Conservation (phyloP, 2,329 filamentous ascomycete species). For the Aureobasidium subglaciale region DNA sequence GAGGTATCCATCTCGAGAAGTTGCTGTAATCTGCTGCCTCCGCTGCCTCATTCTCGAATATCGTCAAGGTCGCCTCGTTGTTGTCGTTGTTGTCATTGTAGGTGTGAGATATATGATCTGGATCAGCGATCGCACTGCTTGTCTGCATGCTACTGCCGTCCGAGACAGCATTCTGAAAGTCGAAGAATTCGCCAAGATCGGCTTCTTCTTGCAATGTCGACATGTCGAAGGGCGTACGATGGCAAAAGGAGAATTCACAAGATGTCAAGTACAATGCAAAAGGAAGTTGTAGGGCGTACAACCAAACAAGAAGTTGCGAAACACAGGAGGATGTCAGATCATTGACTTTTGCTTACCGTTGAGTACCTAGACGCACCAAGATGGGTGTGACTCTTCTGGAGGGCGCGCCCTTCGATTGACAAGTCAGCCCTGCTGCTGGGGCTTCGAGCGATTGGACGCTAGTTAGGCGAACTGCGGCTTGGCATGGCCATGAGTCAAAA, state of each 20-base stretch:
- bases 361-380: slow-evolving; percentile 3
- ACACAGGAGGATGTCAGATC: background rate
- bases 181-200: slow-evolving; percentile 16
- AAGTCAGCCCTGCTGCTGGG: slow-evolving; percentile 1
- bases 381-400: slow-evolving; percentile 5
- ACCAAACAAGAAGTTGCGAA: background rate
- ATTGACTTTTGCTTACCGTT: slow-evolving; percentile 14
- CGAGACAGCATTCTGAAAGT: slow-evolving; percentile 15
- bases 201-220: slow-evolving; percentile 11
- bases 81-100: no score
- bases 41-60: background rate
- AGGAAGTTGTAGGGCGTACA: slow-evolving; percentile 7
- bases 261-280: slow-evolving; percentile 3
- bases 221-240: slow-evolving; percentile 8
- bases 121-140: slow-evolving; percentile 1
- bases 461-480: background rate
- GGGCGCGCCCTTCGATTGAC: slow-evolving; percentile 13
- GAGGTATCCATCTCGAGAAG: slow-evolving; percentile 41
- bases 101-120: background rate
- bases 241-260: background rate
- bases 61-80: background rate
- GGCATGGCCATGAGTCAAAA: background rate
- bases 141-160: slow-evolving; percentile 11
- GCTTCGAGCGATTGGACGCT: slow-evolving; percentile 1
- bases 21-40: slow-evolving; percentile 31